Conservation (phyloP, 208 protist species). For the Trypanosoma congolense region DNA sequence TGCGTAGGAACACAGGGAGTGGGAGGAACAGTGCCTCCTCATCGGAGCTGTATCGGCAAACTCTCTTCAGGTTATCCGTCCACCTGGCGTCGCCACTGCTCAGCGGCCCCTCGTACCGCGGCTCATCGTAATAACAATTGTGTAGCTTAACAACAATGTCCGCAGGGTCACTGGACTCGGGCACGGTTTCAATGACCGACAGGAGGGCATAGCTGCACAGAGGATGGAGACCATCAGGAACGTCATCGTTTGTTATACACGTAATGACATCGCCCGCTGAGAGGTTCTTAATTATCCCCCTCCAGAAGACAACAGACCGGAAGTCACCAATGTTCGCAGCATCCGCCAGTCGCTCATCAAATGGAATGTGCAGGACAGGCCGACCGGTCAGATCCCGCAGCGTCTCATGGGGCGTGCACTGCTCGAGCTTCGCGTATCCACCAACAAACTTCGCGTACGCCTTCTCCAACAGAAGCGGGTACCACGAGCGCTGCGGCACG, state of each 20-base stretch:
- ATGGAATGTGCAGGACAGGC: constrained; percentile 70
- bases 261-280: constrained; percentile 65
- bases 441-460: constrained; percentile 91
- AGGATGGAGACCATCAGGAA: constrained; percentile 65
- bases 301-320: constrained; percentile 61
- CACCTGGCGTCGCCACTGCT: constrained; percentile 48
- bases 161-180: constrained; percentile 34
- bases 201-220: constrained; percentile 77
- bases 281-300: constrained; percentile 50
- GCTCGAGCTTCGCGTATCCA: constrained; percentile 71
- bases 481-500: constrained; percentile 53
- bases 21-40: constrained; percentile 65
- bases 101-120: constrained; percentile 63
- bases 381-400: constrained; percentile 83
- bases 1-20: constrained; percentile 67
- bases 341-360: constrained; percentile 63
- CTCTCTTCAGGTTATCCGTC: constrained; percentile 49
- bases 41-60: constrained; percentile 48
- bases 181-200: constrained; percentile 52
- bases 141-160: constrained; percentile 72
- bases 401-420: constrained; percentile 84
- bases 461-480: constrained; percentile 85
- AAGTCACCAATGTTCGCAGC: constrained; percentile 67
- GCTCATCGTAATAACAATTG: constrained; percentile 53
- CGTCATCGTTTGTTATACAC: constrained; percentile 58